Evolutionary conservation across 495 filamentous ascomycete species (phyloP).

Genomic region (Trichoderma asperelloides): DNA sequence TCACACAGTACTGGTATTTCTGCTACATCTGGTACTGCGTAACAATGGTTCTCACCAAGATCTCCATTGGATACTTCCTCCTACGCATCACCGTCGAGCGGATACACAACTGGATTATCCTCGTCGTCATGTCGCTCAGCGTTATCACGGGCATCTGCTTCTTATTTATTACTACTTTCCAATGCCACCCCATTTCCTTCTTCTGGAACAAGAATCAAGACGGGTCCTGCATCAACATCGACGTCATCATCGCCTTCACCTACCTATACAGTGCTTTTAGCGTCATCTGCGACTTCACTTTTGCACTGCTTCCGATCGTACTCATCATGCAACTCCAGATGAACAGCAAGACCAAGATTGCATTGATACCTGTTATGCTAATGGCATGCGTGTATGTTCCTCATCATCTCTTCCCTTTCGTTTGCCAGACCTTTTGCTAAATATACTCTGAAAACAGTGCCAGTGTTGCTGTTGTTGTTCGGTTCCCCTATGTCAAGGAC

Average conservation of each 20-base stretch:
- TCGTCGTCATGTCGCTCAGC: slow-evolving; percentile 13
- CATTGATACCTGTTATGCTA: slow-evolving; percentile 15
- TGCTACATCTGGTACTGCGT: slow-evolving; percentile 16
- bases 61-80: slow-evolving; percentile 25
- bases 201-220: slow-evolving; percentile 20
- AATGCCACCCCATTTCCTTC: slow-evolving; percentile 19
- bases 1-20: slow-evolving; percentile 16
- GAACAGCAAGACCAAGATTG: slow-evolving; percentile 15
- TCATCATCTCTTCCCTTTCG: too few relatives aligned
- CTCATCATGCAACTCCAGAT: slow-evolving; percentile 23
- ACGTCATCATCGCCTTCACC: slow-evolving; percentile 15
- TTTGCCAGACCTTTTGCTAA: background rate
- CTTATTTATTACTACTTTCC: slow-evolving; percentile 18
- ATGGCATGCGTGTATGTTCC: slow-evolving; percentile 19
- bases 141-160: slow-evolving; percentile 9
- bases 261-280: slow-evolving; percentile 21
- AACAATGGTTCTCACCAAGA: slow-evolving; percentile 17
- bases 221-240: slow-evolving; percentile 20
- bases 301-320: slow-evolving; percentile 25
- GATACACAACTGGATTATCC: slow-evolving; percentile 18
- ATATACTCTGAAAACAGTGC: slow-evolving; percentile 14
- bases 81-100: slow-evolving; percentile 19
- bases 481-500: slow-evolving; percentile 19
- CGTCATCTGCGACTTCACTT: slow-evolving; percentile 25
- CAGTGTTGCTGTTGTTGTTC: slow-evolving; percentile 21